phyloP scores from a whole-genome alignment of 2,329 filamentous ascomycete species.

The Aspergillus ustus region DNA sequence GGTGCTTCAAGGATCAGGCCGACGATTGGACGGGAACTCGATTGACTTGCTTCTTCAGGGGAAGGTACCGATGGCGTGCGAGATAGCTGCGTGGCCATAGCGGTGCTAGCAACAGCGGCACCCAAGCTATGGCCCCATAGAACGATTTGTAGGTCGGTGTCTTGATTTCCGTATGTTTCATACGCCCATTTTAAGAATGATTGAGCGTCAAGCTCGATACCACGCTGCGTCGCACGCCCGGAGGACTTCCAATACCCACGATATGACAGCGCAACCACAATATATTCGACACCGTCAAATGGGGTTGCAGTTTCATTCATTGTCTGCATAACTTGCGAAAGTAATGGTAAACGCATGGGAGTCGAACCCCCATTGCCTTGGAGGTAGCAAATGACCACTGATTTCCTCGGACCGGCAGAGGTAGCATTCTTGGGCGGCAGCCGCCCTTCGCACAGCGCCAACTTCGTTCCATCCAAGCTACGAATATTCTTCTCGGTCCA shows the following conservation, averaged over 20 bases:
- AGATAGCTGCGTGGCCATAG: slow-evolving; percentile 53
- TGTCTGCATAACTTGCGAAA: slow-evolving; percentile 51
- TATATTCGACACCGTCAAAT: slow-evolving; percentile 31
- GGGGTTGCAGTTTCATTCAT: slow-evolving; percentile 9
- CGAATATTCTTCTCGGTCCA: slow-evolving; percentile 65
- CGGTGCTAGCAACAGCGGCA: slow-evolving; percentile 69
- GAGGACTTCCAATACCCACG: slow-evolving; percentile 79
- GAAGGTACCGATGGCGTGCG: background rate
- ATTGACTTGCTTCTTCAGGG: background rate
- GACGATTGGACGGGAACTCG: slow-evolving; percentile 29
- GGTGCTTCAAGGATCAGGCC: slow-evolving; percentile 75
- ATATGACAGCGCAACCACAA: slow-evolving; percentile 59
- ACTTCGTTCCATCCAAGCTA: slow-evolving; percentile 49
- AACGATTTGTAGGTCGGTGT: slow-evolving; percentile 49
- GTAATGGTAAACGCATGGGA: slow-evolving; percentile 42
- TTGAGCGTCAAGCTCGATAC: slow-evolving; percentile 70
- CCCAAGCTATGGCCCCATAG: slow-evolving; percentile 82
- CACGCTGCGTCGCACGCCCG: slow-evolving; percentile 70
- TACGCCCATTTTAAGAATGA: slow-evolving; percentile 68
- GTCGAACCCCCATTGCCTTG: slow-evolving; percentile 41
- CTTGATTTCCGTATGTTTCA: slow-evolving; percentile 38
- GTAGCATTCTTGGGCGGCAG: slow-evolving; percentile 36
- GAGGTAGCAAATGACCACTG: slow-evolving; percentile 38
- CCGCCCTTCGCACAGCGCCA: slow-evolving; percentile 67
- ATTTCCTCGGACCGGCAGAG: slow-evolving; percentile 1